Base-by-base conservation (phyloP, 805 yeast species). In the Isabelozyma heimii region DNA sequence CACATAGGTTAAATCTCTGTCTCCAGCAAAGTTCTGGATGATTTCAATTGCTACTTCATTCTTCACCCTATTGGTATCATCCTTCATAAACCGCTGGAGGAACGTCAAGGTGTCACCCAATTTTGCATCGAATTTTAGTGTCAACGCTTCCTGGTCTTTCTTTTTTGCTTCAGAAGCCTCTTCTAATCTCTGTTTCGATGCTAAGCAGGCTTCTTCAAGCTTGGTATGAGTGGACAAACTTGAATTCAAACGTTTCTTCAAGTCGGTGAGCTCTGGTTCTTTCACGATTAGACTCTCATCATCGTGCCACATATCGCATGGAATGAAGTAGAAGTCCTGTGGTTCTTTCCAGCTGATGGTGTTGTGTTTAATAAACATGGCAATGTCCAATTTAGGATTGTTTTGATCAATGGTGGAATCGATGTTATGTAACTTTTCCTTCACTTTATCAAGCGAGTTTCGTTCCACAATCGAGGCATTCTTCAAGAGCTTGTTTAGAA, bases 251-350 rank as follows among this genome's bases (percentile, higher is more conserved):
- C 70, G 69, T 48, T 73, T 70, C 61, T 80, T 83, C 60, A 87
- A 68, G 38, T 78, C 81, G 6, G 79, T 73, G 46, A 85, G 68
- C 59, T 84, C 89, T 5, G 75, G 77, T 40, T 80, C 83, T 41
- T 79, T 77, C 5, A 78, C 73, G 1, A 83, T 77, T 59, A 88
- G 77, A 35, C 80, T 72, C 54, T 90, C 97, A 66, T 94, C 97
- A 61, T 94, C 99, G 67, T 92, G 98, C 99, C 99, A 94, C 40
- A 94, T 85, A 28, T 91, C 84, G 24, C 96, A 85, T 1, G 98
- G 97, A 53, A 88, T 80, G 60, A 87, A 94, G 55, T 82, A 77
- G 61, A 87, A 89, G 69, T 92, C 98, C 6, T 72, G 73, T 1
- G 97, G 98, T 58, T 91, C 97, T 42, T 75, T 76, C 97, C 97